Percentiles rank a stretch among this genome's conserved stretches.
Conservation (phyloP, 1,139 yeast species). For the Suhomyces coccinellae region DNA sequence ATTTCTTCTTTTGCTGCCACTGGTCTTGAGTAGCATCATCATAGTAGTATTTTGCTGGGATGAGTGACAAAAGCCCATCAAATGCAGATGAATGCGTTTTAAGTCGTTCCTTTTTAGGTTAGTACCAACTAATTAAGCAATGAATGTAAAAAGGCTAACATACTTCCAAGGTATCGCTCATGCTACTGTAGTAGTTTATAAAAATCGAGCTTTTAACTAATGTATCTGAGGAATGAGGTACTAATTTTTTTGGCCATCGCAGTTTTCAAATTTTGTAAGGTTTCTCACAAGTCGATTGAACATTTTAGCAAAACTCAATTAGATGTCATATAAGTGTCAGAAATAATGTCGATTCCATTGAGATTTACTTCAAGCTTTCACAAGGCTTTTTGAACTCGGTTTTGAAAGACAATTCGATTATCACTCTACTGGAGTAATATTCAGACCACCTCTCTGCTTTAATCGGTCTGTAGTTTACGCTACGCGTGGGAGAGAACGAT, state of each 20-base stretch:
- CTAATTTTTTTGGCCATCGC: slow-evolving; percentile 15
- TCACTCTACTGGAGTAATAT: slow-evolving; percentile 2
- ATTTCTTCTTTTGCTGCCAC: slow-evolving; percentile 83
- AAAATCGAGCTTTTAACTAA: background rate
- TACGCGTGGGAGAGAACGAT: slow-evolving; percentile 6
- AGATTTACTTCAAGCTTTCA: background rate
- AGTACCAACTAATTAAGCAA: slow-evolving; percentile 16
- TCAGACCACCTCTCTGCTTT: background rate
- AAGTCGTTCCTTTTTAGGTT: slow-evolving; percentile 64
- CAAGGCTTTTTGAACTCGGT: too few species aligned
- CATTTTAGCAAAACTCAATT: too few species aligned
- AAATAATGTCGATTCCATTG: background rate
- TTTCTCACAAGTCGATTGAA: too few species aligned
- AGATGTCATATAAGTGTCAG: too few species aligned
- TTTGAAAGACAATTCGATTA: background rate
- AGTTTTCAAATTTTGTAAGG: slow-evolving; percentile 1
- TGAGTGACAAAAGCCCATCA: slow-evolving; percentile 83
- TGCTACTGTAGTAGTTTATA: slow-evolving; percentile 10
- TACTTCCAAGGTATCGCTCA: slow-evolving; percentile 55
- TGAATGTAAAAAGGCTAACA: slow-evolving; percentile 20
- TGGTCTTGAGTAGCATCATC: slow-evolving; percentile 78
- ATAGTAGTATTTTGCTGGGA: slow-evolving; percentile 91
- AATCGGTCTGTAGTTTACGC: slow-evolving; percentile 8
- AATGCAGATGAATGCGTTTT: slow-evolving; percentile 85
- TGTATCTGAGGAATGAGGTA: background rate